phyloP scores from a whole-genome alignment of 371 early-diverging fungal species.

The Lichtheimia ramosa region DNA sequence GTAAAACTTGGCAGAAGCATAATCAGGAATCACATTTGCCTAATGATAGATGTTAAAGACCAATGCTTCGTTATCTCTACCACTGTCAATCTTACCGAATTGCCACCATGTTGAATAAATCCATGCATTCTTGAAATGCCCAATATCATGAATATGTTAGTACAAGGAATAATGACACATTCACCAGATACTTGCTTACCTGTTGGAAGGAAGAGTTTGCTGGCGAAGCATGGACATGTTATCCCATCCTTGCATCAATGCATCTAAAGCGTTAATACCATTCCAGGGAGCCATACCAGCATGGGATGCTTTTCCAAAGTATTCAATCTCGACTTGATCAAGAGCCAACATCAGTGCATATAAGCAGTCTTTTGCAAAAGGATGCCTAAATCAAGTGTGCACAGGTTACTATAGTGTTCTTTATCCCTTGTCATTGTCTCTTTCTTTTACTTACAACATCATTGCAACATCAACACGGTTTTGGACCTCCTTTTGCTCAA shows the following conservation, averaged over 20 bases:
- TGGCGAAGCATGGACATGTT: slow-evolving; percentile 70
- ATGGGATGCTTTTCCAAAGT: slow-evolving; percentile 66
- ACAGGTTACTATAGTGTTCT: too few species aligned
- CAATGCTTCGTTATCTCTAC: not conserved
- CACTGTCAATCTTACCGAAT: slow-evolving; percentile 49
- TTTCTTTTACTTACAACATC: slow-evolving; percentile 63
- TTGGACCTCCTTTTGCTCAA: slow-evolving; percentile 61
- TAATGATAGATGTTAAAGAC: not conserved
- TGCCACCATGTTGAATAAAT: slow-evolving; percentile 70
- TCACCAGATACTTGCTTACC: slow-evolving; percentile 17
- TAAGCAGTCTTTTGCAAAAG: slow-evolving; percentile 25
- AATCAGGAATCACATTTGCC: slow-evolving; percentile 62
- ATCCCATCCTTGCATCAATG: slow-evolving; percentile 59
- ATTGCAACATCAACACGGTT: slow-evolving; percentile 61
- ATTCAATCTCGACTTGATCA: slow-evolving; percentile 49
- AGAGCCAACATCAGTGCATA: slow-evolving; percentile 43
- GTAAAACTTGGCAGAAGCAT: slow-evolving; percentile 54
- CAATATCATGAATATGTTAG: not conserved
- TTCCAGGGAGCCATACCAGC: slow-evolving; percentile 61
- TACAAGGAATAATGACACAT: not conserved
- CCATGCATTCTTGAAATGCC: slow-evolving; percentile 61
- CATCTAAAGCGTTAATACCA: slow-evolving; percentile 78
- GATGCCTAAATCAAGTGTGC: slow-evolving; percentile 19
- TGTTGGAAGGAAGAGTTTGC: slow-evolving; percentile 59
- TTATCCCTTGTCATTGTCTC: too few species aligned